Base-by-base conservation (phyloP, 257 asterid species). In the Forsythia viridissima region DNA sequence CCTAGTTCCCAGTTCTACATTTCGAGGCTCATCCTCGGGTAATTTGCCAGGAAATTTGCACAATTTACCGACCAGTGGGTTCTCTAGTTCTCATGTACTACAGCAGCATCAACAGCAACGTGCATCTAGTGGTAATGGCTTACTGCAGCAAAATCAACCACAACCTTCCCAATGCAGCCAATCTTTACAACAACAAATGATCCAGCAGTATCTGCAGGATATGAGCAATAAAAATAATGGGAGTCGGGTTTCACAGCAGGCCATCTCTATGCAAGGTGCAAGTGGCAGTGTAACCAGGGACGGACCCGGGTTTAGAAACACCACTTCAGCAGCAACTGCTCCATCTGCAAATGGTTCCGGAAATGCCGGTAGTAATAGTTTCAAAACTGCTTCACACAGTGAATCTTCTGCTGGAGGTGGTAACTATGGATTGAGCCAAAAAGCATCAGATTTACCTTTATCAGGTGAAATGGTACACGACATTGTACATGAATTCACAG, bases 121-220 rank as follows among this genome's bases (percentile, higher is more conserved):
- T 21, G 16, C 79, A 40, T 70, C 74, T 18, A 87, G 63, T 36
- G 77, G 84, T 72, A 87, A 76, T 72, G 86, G 86, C 12, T 79
- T 79, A 36, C 77, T 78, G 18, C 87, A 77, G 76, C 96, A 88
- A 76, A 88, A 75, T 74, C 91, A 89, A 20, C 70, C 89, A 59
- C 80, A 82, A 81, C 71, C 83, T 15, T 61, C 92, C 0, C 91
- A 86, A 38, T 87, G 92, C 57, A 86, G 83, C 86, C 94, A 89
- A 84, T 88, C 87, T 21, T 63, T 87, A 66, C 96, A 94, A 18
- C 97, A 91, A 40, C 96, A 91, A 48, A 89, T 88, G 92, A 85
- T 92, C 81, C 97, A 92, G 85, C 99, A 89, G 61, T 59, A 86
- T 65, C 77, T 86, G 76, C 97, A 91, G 70, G 92, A 88, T 63